A percentile compares a stretch with the other conserved stretches of the same genome.
Conservation (phyloP, 352 stramenopile genomes). For the Phytophthora macrochlamydospora region DNA sequence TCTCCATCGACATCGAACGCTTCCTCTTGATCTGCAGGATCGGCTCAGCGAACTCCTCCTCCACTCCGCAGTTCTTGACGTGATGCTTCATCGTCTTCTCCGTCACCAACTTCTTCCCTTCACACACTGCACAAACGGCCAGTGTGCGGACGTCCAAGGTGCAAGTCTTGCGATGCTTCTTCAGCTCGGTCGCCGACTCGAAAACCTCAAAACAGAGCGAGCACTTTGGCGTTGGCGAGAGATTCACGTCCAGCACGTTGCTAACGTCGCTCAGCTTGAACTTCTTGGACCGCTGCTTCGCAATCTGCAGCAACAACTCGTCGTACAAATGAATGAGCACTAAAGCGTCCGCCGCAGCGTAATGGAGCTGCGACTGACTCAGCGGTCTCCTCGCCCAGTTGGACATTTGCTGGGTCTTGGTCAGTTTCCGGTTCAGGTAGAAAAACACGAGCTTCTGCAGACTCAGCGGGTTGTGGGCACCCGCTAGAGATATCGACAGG, state of each 20-base stretch:
- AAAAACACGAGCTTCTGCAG: conserved; percentile 81
- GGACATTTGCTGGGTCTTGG: conserved; percentile 81
- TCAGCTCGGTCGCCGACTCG: conserved; percentile 39
- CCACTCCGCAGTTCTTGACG: conserved; percentile 34
- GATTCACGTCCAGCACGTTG: conserved; percentile 68
- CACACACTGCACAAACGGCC: conserved; percentile 48
- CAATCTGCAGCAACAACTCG: conserved; percentile 48
- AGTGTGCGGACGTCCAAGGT: conserved; percentile 38
- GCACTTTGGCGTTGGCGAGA: conserved; percentile 51
- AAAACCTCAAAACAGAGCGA: conserved; percentile 55
- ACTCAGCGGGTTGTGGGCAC: conserved; percentile 63
- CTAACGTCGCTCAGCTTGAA: conserved; percentile 59
- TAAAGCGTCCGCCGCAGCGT: conserved; percentile 72
- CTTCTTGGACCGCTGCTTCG: conserved; percentile 15
- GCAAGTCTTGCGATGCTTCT: conserved; percentile 57
- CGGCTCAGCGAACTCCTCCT: conserved; percentile 20
- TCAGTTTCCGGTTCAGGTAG: conserved; percentile 69
- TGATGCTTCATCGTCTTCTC: conserved; percentile 49
- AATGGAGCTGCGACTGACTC: conserved; percentile 58
- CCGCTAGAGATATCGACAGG: conserved; percentile 57
- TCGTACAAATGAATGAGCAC: conserved; percentile 79
- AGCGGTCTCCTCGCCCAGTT: conserved; percentile 80
- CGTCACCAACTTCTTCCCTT: conserved; percentile 54
- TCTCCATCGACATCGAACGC: conserved; percentile 27
- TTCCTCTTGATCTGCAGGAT: conserved; percentile 32